Evolutionary conservation across 306 rosid genomes (phyloP), one percentile per base, ranked within the genome.

Genomic region (Malus sieversii): DNA sequence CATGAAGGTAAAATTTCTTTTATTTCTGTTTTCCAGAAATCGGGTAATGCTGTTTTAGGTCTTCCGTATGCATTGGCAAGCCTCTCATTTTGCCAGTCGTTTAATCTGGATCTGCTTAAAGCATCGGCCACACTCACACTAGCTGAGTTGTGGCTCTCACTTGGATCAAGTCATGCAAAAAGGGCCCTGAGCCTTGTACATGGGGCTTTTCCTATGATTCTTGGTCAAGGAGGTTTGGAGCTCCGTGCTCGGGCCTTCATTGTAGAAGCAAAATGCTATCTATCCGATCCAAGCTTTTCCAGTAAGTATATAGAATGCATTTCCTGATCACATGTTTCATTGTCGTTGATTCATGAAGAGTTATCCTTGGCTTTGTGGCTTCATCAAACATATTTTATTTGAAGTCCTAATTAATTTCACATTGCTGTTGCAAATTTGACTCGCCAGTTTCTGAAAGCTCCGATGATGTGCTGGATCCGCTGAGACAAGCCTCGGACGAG

Each of bases 181-280:
- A 87, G 92, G 87, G 97, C 98, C 74, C 81, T 92, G 66, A 86
- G 85, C 85, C 98, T 95, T 60, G 46, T 95, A 70, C 97, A 92
- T 66, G 97, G 96, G 73, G 93, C 96, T 69, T 87, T 92, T 73
- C 96, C 97, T 15, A 90, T 90, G 85, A 90, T 95, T 89, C 97
- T 95, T 79, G 98, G 98, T 81, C 98, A 95, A 76, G 98, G 97
- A 35, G 98, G 98, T 84, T 81, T 95, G 88, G 97, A 95, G 86
- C 98, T 95, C 53, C 86, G 92, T 65, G 88, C 97, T 62, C 96
- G 96, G 66, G 97, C 97, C 82, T 86, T 83, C 69, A 92, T 92
- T 74, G 87, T 82, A 52, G 97, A 95, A 88, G 97, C 93, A 65
- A 95, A 89, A 84, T 95, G 98, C 91, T 92, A 90, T 77, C 86